Evolutionary conservation across 768 basidiomycete species (phyloP).

Genomic region (Lactifluus rugatus): DNA sequence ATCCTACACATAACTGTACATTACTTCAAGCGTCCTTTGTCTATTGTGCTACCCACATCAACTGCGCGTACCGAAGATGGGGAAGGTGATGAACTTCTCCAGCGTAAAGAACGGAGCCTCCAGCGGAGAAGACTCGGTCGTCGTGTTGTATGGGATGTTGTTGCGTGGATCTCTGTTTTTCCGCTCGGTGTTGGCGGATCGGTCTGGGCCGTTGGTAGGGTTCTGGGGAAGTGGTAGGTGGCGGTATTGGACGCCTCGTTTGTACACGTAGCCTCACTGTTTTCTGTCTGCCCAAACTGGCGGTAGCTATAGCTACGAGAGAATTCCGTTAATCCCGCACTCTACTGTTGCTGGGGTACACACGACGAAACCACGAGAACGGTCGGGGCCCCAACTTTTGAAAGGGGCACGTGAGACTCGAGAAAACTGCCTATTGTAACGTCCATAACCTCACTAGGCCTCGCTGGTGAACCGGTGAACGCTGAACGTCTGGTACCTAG

Average conservation of each 20-base stretch:
- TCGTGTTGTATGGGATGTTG: slow-evolving; percentile 76
- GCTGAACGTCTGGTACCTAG: too few relatives aligned
- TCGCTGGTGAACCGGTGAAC: too few relatives aligned
- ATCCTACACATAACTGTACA: slow-evolving; percentile 73
- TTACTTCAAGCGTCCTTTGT: slow-evolving; percentile 72
- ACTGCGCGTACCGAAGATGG: neutral
- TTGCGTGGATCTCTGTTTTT: slow-evolving; percentile 64
- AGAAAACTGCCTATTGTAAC: neutral
- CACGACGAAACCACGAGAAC: neutral
- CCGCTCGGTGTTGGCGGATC: slow-evolving; percentile 48
- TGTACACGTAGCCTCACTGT: slow-evolving; percentile 7
- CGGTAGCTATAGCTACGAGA: slow-evolving; percentile 2
- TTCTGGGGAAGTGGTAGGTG: slow-evolving; percentile 43
- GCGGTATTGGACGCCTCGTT: neutral
- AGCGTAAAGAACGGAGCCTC: slow-evolving; percentile 77
- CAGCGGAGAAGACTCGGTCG: slow-evolving; percentile 64
- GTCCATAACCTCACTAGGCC: too few relatives aligned
- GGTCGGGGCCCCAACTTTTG: too few relatives aligned
- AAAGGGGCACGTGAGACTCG: neutral
- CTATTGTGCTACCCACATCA: slow-evolving; percentile 62
- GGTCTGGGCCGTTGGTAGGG: slow-evolving; percentile 47
- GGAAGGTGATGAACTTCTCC: slow-evolving; percentile 56
- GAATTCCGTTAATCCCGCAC: neutral
- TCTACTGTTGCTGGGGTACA: neutral
- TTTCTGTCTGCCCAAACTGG: neutral